Evolutionary conservation across 768 basidiomycete genomes (phyloP), one percentile per base, ranked within the genome.

Genomic region (Calocera viscosa): DNA sequence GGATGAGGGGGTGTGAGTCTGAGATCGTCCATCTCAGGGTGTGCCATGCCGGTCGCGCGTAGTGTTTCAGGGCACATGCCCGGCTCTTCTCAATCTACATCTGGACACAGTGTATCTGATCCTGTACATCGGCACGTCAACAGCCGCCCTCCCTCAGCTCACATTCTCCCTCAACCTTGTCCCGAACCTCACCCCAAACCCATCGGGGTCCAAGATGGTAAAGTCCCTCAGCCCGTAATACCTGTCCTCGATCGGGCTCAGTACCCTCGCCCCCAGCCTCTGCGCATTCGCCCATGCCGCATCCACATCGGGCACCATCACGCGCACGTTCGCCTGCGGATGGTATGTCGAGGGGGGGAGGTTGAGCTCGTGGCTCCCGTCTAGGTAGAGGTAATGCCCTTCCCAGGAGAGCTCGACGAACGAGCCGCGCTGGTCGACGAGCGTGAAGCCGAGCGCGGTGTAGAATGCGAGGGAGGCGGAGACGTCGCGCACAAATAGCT

Each of bases 381-480:
- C 53, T 2, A 60, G 53, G 53, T 5, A 60, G 53, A 60, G 53
- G 8, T 5, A 19, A 22, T 60, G 53, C 5, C 26, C 24, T 30
- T 60, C 53, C 53, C 53, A 60, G 14, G 14, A 2, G 53, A 60
- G 53, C 53, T 60, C 53, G 53, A 19, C 53, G 53, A 60, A 60
- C 26, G 11, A 30, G 7, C 53, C 53, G 53, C 53, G 53, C 30
- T 60, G 53, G 5, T 26, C 53, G 30, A 60, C 14, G 7, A 60
- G 53, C 14, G 14, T 14, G 53, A 60, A 60, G 14, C 53, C 53
- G 26, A 60, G 30, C 2, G 24, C 8, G 14, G 24, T 60, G 53
- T 60, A 60, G 53, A 60, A 60, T 2, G 14, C 26, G 24, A 60
- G 53, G 14, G 53, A 60, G 24, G 30, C 30, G 5, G 53, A 10